These are phyloP conservation scores for Lycium barbarum DNA, from an alignment of 257 asterid species.

Conservation along the genomic window DNA sequence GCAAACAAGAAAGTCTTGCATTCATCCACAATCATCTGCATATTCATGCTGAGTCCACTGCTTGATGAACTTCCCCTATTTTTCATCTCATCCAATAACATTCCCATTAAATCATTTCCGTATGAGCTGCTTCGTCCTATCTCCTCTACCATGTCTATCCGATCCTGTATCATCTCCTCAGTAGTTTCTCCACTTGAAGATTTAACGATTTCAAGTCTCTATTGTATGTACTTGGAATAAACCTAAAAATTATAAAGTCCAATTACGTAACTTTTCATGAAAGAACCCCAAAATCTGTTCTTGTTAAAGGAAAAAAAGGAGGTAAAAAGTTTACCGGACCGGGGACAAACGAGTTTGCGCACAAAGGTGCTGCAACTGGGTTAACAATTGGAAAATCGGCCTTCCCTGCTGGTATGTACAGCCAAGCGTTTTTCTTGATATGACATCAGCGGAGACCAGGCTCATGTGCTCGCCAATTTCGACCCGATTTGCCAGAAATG, in stretches of 20 bases:
- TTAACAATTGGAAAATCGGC: slow-evolving; percentile 67
- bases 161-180: slow-evolving; percentile 90
- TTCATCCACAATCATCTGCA: slow-evolving; percentile 92
- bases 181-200: slow-evolving; percentile 70
- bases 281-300: neutral
- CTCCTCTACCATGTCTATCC: slow-evolving; percentile 73
- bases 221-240: slow-evolving; percentile 87
- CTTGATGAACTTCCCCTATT: slow-evolving; percentile 48
- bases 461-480: slow-evolving; percentile 86
- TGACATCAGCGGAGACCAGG: slow-evolving; percentile 83
- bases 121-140: slow-evolving; percentile 72
- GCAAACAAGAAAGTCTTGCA: slow-evolving; percentile 96
- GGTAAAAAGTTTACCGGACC: slow-evolving; percentile 69
- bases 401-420: slow-evolving; percentile 78
- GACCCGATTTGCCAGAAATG: slow-evolving; percentile 44
- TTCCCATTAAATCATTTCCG: slow-evolving; percentile 84
- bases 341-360: slow-evolving; percentile 79
- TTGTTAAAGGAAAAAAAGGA: neutral
- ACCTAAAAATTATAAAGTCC: slow-evolving; percentile 42
- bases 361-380: slow-evolving; percentile 62
- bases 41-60: slow-evolving; percentile 59
- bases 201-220: slow-evolving; percentile 80
- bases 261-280: neutral
- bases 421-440: slow-evolving; percentile 84
- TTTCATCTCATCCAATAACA: slow-evolving; percentile 78